Conservation (phyloP, 2,329 filamentous ascomycete genomes). For the Fusarium fujikuroi region DNA sequence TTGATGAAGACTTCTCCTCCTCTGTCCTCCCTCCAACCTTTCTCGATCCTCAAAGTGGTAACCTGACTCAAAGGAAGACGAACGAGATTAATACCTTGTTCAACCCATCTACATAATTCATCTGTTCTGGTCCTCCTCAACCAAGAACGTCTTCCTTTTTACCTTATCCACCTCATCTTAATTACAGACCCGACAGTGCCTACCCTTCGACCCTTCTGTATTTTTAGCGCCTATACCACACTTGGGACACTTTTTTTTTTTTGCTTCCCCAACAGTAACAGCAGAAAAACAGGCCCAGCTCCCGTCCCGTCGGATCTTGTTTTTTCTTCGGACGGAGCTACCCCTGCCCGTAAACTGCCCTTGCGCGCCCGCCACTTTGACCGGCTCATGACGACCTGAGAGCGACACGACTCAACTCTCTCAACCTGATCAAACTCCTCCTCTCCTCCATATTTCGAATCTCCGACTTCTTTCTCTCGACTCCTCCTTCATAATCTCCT, state of each 20-base stretch:
- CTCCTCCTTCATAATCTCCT: slow-evolving; percentile 29
- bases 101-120: slow-evolving; percentile 28
- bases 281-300: slow-evolving; percentile 25
- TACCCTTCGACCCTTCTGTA: slow-evolving; percentile 40
- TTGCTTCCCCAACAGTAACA: slow-evolving; percentile 33
- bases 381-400: slow-evolving; percentile 46
- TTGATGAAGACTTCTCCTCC: slow-evolving; percentile 8
- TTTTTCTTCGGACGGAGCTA: slow-evolving; percentile 44
- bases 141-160: slow-evolving; percentile 28
- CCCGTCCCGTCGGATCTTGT: slow-evolving; percentile 9
- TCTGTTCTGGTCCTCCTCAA: slow-evolving; percentile 26
- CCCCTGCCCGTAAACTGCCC: slow-evolving; percentile 37
- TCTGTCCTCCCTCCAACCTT: slow-evolving; percentile 4
- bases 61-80: slow-evolving; percentile 18
- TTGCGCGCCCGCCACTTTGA: slow-evolving; percentile 31
- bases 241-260: slow-evolving; percentile 23
- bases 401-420: slow-evolving; percentile 32
- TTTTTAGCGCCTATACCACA: slow-evolving; percentile 45
- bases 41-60: not conserved
- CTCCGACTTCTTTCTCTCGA: slow-evolving; percentile 22
- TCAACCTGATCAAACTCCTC: slow-evolving; percentile 29
- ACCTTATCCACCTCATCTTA: slow-evolving; percentile 31
- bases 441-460: slow-evolving; percentile 21
- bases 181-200: slow-evolving; percentile 15
- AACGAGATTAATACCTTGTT: slow-evolving; percentile 22